Evolutionary conservation across 257 asterid genomes (phyloP).

Genomic region (Asclepias syriaca): DNA sequence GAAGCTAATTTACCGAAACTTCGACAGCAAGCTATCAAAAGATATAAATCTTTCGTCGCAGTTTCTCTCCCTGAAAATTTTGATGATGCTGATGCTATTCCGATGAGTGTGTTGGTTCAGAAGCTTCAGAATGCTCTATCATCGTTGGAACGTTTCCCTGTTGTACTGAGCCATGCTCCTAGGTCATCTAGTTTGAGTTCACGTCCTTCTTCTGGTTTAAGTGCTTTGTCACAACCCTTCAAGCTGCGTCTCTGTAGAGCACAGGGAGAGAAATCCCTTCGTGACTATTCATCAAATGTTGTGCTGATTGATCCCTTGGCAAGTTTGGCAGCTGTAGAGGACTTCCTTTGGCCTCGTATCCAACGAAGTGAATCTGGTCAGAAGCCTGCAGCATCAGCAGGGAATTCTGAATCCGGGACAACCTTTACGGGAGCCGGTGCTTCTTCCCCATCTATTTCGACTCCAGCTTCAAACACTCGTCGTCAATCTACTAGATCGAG

Average conservation of each 20-base stretch:
- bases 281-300: conserved; percentile 93
- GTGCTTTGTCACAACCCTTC: conserved; percentile 84
- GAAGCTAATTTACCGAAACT: conserved; percentile 66
- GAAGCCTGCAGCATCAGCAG: conserved; percentile 56
- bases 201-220: conserved; percentile 89
- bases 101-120: conserved; percentile 78
- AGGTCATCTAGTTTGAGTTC: conserved; percentile 71
- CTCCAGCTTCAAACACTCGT: conserved; percentile 60
- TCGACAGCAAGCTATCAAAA: conserved; percentile 78
- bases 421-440: conserved; percentile 45
- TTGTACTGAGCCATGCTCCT: conserved; percentile 77
- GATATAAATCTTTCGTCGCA: conserved; percentile 75
- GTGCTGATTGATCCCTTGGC: conserved; percentile 93
- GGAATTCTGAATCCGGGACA: conserved; percentile 55
- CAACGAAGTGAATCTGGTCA: conserved; percentile 71
- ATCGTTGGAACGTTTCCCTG: conserved; percentile 92
- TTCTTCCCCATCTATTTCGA: conserved; percentile 51
- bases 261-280: conserved; percentile 88
- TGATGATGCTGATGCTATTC: conserved; percentile 43
- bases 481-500: conserved; percentile 75
- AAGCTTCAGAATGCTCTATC: conserved; percentile 92
- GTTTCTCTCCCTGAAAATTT: conserved; percentile 62
- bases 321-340: conserved; percentile 92
- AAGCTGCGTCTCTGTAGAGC: conserved; percentile 98
- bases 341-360: conserved; percentile 89